Conservation (phyloP, 2,329 filamentous ascomycete genomes). For the Stagonosporopsis vannaccii region DNA sequence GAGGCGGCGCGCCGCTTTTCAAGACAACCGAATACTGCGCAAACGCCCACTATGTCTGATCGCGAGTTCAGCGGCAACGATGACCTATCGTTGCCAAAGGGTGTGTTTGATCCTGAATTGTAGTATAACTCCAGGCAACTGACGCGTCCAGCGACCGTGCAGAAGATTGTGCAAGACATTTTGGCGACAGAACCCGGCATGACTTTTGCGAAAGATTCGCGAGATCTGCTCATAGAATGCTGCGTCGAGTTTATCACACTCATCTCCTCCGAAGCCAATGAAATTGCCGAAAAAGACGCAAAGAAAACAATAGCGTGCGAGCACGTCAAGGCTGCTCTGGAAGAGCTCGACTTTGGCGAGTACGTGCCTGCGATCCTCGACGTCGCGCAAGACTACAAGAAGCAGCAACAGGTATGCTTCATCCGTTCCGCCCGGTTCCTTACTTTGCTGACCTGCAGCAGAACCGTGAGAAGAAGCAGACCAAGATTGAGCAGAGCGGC, state of each 20-base stretch:
- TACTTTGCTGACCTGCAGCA: slow-evolving; percentile 50
- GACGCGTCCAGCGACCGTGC: slow-evolving; percentile 65
- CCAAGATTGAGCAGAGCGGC: slow-evolving; percentile 94
- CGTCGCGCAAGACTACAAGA: slow-evolving; percentile 90
- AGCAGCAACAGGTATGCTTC: slow-evolving; percentile 79
- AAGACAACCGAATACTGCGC: slow-evolving; percentile 20
- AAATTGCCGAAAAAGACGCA: slow-evolving; percentile 97
- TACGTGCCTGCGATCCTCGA: slow-evolving; percentile 89
- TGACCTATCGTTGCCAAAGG: slow-evolving; percentile 53
- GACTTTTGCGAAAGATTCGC: slow-evolving; percentile 92
- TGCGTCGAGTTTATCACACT: slow-evolving; percentile 99
- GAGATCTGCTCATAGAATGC: slow-evolving; percentile 95
- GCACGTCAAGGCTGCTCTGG: slow-evolving; percentile 93
- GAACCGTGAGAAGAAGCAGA: slow-evolving; percentile 95
- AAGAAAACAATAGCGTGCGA: slow-evolving; percentile 99
- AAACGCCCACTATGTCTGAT: slow-evolving; percentile 48
- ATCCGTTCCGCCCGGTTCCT: background rate
- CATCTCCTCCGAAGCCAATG: slow-evolving; percentile 97
- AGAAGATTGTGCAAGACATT: slow-evolving; percentile 93
- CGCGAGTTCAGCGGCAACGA: slow-evolving; percentile 55
- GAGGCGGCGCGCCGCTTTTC: slow-evolving; percentile 10
- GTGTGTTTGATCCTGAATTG: slow-evolving; percentile 27
- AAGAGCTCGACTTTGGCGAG: slow-evolving; percentile 89
- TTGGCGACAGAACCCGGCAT: slow-evolving; percentile 78
- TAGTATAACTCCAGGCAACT: background rate